Evolutionary conservation across 2,329 filamentous ascomycete genomes (phyloP), one percentile per base, ranked within the genome.

Genomic region (Epichloe gansuensis): DNA sequence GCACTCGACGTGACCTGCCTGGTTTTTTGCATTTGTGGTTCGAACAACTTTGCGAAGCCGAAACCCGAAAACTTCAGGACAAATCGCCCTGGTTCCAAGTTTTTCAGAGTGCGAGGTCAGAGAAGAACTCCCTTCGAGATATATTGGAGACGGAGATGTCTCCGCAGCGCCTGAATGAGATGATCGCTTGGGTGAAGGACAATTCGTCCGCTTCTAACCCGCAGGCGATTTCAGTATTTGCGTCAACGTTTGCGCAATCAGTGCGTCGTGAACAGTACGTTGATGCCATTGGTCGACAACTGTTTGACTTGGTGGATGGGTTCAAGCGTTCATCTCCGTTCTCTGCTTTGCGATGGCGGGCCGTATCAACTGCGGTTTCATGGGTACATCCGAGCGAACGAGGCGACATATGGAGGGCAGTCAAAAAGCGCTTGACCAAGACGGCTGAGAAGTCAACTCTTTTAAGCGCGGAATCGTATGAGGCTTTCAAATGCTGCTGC

Each of bases 1-100:
- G 68, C 7, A 70, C 64, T 5, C 68, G 65, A 11, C 71, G 73
- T 50, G 70, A 72, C 51, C 60, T 77, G 12, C 61, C 71, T 0
- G 64, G 67, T 5, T 78, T 77, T 52, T 54, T 77, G 54, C 68
- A 67, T 47, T 60, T 71, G 2, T 78, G 75, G 75, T 73, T 67
- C 47, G 58, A 65, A 42, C 68, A 73, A 52, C 63, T 76, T 2
- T 65, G 63, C 39, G 60, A 66, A 13, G 60, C 64, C 15, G 66
- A 70, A 51, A 58, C 62, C 44, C 57, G 60, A 39, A 60, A 65
- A 17, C 53, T 56, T 15, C 57, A 58, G 35, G 13, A 36, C 45
- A 57, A 47, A 6, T 68, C 64, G 2, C 65, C 67, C 0, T 71
- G 69, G 69, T 61, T 66, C 23, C 55, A 55, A 3, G 55, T 66